phyloP scores from a whole-genome alignment of 2,329 filamentous ascomycete genomes.

The Talaromyces sp. region DNA sequence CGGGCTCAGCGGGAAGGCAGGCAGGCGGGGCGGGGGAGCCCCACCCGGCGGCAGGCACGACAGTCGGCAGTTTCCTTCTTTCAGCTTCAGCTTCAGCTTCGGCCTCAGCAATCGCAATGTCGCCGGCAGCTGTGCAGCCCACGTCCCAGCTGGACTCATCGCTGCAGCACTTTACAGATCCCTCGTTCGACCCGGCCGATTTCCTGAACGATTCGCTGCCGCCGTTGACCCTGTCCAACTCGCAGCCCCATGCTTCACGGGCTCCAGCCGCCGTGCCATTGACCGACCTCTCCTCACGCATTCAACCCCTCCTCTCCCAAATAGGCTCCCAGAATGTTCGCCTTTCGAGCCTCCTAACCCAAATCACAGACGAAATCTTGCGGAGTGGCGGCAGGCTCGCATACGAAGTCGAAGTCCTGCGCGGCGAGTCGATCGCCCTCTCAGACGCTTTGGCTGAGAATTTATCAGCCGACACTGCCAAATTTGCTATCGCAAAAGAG shows the following conservation, averaged over 20 bases:
- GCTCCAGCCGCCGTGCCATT: slow-evolving; percentile 54
- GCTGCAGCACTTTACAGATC: slow-evolving; percentile 68
- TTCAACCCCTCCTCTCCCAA: slow-evolving; percentile 78
- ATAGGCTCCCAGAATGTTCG: slow-evolving; percentile 84
- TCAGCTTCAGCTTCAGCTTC: background rate
- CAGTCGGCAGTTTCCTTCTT: background rate
- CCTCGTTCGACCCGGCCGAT: slow-evolving; percentile 74
- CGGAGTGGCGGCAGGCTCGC: slow-evolving; percentile 81
- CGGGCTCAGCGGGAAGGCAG: too few relatives aligned
- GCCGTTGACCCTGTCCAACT: slow-evolving; percentile 52
- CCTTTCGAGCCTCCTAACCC: slow-evolving; percentile 73
- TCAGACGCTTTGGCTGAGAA: slow-evolving; percentile 71
- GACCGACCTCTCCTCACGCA: slow-evolving; percentile 71
- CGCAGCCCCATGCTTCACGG: slow-evolving; percentile 32
- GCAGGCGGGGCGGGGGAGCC: too few relatives aligned
- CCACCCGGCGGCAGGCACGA: background rate
- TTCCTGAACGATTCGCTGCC: slow-evolving; percentile 80
- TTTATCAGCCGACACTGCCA: slow-evolving; percentile 64
- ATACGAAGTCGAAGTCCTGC: slow-evolving; percentile 88
- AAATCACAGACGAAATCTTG: slow-evolving; percentile 91
- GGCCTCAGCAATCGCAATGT: background rate
- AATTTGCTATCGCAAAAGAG: slow-evolving; percentile 50
- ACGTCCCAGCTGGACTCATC: slow-evolving; percentile 64
- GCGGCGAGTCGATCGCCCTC: slow-evolving; percentile 80
- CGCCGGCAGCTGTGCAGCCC: background rate